Base-by-base conservation (phyloP, 441 rosid genomes). In the Gossypium gossypioides region DNA sequence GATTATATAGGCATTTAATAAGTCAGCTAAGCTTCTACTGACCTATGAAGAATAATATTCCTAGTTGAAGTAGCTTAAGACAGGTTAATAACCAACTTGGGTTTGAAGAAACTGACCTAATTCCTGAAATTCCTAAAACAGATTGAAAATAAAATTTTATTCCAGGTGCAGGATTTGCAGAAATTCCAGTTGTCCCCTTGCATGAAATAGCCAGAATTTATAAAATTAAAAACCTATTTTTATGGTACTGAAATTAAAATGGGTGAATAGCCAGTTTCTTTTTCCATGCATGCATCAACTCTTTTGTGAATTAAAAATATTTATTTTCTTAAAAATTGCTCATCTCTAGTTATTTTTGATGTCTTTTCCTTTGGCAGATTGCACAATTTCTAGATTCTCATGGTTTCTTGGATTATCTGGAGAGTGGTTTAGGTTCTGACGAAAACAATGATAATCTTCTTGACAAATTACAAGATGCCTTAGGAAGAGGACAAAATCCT, bases 401-500 rank as follows among this genome's bases (percentile, higher is more conserved):
- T 24, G 98, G 96, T 72, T 96, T 96, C 87, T 76, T 91, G 83
- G 98, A 96, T 85, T 93, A 87, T 84, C 78, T 90, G 73, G 99
- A 91, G 87, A 91, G 98, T 80, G 87, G 88, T 56, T 76, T 81
- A 52, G 85, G 88, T 77, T 86, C 87, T 70, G 96, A 90, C 63
- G 94, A 85, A 86, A 87, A 81, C 77, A 84, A 79, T 79, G 81
- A 79, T 81, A 87, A 91, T 88, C 97, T 93, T 55, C 91, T 96
- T 25, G 98, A 96, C 75, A 96, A 88, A 86, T 86, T 93, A 80
- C 98, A 96, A 86, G 99, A 96, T 81, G 93, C 98, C 58, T 77
- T 93, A 76, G 97, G 97, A 68, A 93, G 99, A 88, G 97, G 97
- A 83, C 98, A 96, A 79, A 91, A 90, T 85, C 94, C 91, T 37